Percentiles rank a stretch among this genome's conserved stretches.
Conservation (phyloP, 371 early-diverging fungal genomes). For the Rhizopus stolonifer region DNA sequence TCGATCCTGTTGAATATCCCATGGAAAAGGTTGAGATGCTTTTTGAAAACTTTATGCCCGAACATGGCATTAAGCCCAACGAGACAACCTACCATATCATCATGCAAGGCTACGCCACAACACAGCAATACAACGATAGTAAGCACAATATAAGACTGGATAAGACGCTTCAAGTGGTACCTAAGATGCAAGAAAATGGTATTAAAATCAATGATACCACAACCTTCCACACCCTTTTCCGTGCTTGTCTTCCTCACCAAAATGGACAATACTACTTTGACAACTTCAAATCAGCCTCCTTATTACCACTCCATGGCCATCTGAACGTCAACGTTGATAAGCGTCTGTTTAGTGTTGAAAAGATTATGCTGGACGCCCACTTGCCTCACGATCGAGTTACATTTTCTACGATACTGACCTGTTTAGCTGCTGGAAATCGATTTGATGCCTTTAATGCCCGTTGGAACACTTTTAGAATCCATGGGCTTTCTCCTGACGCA, state of each 20-base stretch:
- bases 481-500: conserved; percentile 37
- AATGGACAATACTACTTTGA: not conserved
- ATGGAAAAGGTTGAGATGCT: conserved; percentile 34
- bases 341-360: conserved; percentile 16
- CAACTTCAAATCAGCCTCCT: not conserved
- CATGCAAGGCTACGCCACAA: conserved; percentile 34
- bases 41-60: conserved; percentile 34
- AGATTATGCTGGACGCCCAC: conserved; percentile 40
- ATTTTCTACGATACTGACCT: conserved; percentile 36
- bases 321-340: not conserved
- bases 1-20: conserved; percentile 33
- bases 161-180: conserved; percentile 29
- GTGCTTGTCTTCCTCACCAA: not conserved
- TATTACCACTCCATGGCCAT: not conserved
- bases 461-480: conserved; percentile 36
- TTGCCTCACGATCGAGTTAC: conserved; percentile 41
- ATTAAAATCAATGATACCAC: not conserved
- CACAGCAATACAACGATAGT: conserved; percentile 24
- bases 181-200: conserved; percentile 26
- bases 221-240: not conserved
- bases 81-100: conserved; percentile 27
- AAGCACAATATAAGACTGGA: conserved; percentile 33
- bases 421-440: conserved; percentile 38
- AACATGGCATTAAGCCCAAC: conserved; percentile 32
- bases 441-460: conserved; percentile 41